Evolutionary conservation across 2,329 filamentous ascomycete genomes (phyloP).

Genomic region (Colletotrichum theobromicola): DNA sequence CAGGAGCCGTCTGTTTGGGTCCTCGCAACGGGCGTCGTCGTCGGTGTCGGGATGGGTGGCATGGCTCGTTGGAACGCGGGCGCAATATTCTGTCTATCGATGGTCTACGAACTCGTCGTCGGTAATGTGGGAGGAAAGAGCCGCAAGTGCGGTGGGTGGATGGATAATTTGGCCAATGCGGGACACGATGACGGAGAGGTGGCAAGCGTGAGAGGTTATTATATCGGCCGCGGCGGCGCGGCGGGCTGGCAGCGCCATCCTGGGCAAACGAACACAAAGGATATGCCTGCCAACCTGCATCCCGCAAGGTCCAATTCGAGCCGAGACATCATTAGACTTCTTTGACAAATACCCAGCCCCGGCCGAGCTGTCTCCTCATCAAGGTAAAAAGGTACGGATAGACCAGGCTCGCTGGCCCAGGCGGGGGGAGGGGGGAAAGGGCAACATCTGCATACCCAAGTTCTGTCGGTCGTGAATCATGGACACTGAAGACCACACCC

Average conservation of each 20-base stretch:
- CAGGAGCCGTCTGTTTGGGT: not conserved
- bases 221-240: slow-evolving; percentile 11
- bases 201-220: slow-evolving; percentile 16
- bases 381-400: not conserved
- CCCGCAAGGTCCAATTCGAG: not conserved
- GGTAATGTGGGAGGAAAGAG: not conserved
- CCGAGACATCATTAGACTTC: slow-evolving; percentile 21
- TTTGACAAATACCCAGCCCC: slow-evolving; percentile 22
- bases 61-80: not conserved
- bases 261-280: slow-evolving; percentile 16
- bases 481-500: not conserved
- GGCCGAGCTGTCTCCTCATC: not conserved
- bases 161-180: not conserved
- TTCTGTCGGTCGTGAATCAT: slow-evolving; percentile 17
- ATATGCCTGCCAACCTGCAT: slow-evolving; percentile 15
- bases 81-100: not conserved
- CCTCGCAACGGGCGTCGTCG: not conserved
- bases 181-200: slow-evolving; percentile 1
- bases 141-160: not conserved
- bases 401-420: not conserved
- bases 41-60: not conserved
- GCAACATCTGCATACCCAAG: not conserved
- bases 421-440: not conserved
- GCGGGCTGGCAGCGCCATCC: slow-evolving; percentile 8
- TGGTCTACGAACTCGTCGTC: not conserved